These are phyloP conservation scores for Aspergillus felis DNA, from an alignment of 2,329 filamentous ascomycete species.

Conservation along the genomic window DNA sequence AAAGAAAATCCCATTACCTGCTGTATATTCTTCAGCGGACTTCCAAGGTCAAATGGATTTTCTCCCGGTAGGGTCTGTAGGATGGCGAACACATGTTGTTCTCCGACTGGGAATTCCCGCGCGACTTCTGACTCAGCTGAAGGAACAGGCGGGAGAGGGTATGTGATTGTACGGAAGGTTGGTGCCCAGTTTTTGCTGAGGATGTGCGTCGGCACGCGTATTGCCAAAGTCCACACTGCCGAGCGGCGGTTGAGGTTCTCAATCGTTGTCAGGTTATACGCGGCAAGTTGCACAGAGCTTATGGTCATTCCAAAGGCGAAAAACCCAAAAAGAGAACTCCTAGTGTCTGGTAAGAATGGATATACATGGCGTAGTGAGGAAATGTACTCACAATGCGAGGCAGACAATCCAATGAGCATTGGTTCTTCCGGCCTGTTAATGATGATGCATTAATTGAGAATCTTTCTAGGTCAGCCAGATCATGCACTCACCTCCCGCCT, in stretches of 20 bases:
- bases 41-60: slow-evolving; percentile 80
- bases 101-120: slow-evolving; percentile 36
- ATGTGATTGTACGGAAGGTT: slow-evolving; percentile 39
- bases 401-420: slow-evolving; percentile 64
- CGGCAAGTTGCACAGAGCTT: slow-evolving; percentile 66
- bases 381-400: slow-evolving; percentile 54
- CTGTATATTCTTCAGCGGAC: slow-evolving; percentile 63
- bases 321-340: slow-evolving; percentile 68
- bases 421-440: slow-evolving; percentile 28
- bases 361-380: neutral
- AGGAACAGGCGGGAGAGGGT: slow-evolving; percentile 32
- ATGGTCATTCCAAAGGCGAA: slow-evolving; percentile 74
- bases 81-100: slow-evolving; percentile 71
- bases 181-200: slow-evolving; percentile 27
- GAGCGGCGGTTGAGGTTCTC: slow-evolving; percentile 65
- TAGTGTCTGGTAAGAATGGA: slow-evolving; percentile 21
- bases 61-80: slow-evolving; percentile 68
- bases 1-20: slow-evolving; percentile 71
- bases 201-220: slow-evolving; percentile 58
- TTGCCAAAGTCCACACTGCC: slow-evolving; percentile 68
- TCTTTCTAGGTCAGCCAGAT: neutral
- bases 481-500: slow-evolving; percentile 39
- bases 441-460: slow-evolving; percentile 10
- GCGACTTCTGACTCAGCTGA: slow-evolving; percentile 12
- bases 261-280: slow-evolving; percentile 77